Evolutionary conservation across 164 flowering plant species (phyloP).

Genomic region (Aristolochia fimbriata): DNA sequence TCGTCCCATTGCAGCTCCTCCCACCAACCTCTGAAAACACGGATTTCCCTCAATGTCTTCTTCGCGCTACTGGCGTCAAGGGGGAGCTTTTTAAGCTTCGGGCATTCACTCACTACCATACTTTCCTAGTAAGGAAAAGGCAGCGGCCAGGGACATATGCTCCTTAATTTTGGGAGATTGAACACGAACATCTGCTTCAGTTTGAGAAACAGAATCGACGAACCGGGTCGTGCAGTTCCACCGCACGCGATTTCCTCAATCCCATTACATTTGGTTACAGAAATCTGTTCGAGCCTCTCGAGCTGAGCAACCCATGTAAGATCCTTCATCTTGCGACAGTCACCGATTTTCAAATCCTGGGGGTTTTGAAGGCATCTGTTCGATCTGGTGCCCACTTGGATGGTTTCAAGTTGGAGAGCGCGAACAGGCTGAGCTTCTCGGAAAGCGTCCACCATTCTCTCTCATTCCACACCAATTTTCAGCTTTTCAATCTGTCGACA

Average conservation of each 20-base stretch:
- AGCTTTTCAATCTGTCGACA: conserved; percentile 8
- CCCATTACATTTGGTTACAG: not conserved
- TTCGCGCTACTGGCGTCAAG: not conserved
- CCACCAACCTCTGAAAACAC: not conserved
- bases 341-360: not conserved
- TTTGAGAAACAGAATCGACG: conserved; percentile 2
- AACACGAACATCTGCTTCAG: not conserved
- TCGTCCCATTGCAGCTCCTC: conserved; percentile 1
- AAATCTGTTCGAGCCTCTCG: not conserved
- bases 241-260: conserved; percentile 7
- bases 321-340: conserved; percentile 8
- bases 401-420: too few relatives aligned
- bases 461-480: conserved; percentile 1
- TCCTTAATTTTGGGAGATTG: conserved; percentile 2
- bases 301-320: conserved; percentile 6
- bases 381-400: too few relatives aligned
- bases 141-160: conserved; percentile 4
- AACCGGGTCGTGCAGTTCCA: not conserved
- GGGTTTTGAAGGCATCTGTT: conserved; percentile 6
- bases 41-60: not conserved
- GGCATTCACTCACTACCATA: not conserved
- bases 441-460: not conserved
- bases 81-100: conserved; percentile 1
- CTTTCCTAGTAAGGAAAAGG: not conserved
- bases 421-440: too few relatives aligned